phyloP scores from a whole-genome alignment of 148 eudicot species.

The Talinum fruticosum region DNA sequence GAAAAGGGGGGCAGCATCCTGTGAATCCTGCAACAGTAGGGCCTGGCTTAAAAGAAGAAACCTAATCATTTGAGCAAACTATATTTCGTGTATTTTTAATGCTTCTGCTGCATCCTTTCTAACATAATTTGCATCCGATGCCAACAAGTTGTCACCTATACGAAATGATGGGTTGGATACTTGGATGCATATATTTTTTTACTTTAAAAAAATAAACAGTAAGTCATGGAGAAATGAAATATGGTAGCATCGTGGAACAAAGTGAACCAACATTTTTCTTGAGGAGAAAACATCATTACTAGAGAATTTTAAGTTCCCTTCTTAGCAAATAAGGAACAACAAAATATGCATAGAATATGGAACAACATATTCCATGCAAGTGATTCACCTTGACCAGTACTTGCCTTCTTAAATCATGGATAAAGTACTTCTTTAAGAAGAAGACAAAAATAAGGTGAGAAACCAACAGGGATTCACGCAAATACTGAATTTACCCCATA shows the following conservation, averaged over 20 bases:
- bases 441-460: not conserved
- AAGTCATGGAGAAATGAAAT: too few relatives aligned
- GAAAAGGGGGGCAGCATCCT: not conserved
- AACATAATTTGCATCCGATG: not conserved
- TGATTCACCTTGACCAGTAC: not conserved
- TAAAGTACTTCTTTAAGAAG: not conserved
- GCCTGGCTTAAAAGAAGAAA: not conserved
- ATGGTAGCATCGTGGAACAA: too few relatives aligned
- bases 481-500: not conserved
- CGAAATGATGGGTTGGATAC: too few relatives aligned
- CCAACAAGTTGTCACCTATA: too few relatives aligned
- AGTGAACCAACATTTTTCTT: too few relatives aligned
- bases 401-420: not conserved
- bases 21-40: not conserved
- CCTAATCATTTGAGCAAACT: not conserved
- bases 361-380: not conserved
- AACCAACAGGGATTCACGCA: not conserved
- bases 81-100: not conserved
- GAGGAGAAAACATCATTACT: too few relatives aligned
- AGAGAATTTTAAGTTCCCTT: too few relatives aligned
- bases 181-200: too few relatives aligned
- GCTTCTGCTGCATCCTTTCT: not conserved
- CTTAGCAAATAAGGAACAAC: too few relatives aligned
- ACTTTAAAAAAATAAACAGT: too few relatives aligned
- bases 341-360: not conserved